A percentile compares a stretch with the other conserved stretches of the same genome.
Evolutionary conservation across 768 basidiomycete species (phyloP).

Genomic region (Rhizopogon rudus): DNA sequence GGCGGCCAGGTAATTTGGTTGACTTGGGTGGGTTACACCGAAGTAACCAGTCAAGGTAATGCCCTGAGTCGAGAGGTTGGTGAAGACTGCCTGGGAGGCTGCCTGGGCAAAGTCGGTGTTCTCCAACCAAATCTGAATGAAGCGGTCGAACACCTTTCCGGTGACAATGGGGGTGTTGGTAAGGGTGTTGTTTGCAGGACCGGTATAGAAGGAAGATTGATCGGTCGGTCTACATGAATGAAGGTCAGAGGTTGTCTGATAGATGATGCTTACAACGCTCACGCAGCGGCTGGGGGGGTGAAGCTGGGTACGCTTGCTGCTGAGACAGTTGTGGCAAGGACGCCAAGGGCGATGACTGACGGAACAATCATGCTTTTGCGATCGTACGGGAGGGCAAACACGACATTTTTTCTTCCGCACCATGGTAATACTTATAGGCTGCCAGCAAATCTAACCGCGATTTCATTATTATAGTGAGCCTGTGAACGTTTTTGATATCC

Average conservation of each 20-base stretch:
- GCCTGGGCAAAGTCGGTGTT: conserved; percentile 48
- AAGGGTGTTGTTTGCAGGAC: conserved; percentile 38
- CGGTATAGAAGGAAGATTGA: conserved; percentile 35
- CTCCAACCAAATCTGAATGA: conserved; percentile 58
- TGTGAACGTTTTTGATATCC: not conserved
- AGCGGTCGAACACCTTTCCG: conserved; percentile 41
- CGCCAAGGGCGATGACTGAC: conserved; percentile 10
- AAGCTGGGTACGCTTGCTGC: conserved; percentile 21
- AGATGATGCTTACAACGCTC: conserved; percentile 1
- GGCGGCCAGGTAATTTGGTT: conserved; percentile 53
- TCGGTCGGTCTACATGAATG: conserved; percentile 19
- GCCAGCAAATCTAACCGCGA: not conserved
- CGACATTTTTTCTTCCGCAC: not conserved
- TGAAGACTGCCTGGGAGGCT: conserved; percentile 22
- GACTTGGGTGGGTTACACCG: conserved; percentile 51
- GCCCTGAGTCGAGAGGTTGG: conserved; percentile 42
- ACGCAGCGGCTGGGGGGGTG: conserved; percentile 25
- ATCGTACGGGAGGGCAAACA: not conserved
- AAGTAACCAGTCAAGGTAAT: conserved; percentile 43
- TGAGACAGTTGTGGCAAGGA: conserved; percentile 12
- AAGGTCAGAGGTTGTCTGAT: conserved; percentile 1
- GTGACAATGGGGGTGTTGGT: conserved; percentile 31
- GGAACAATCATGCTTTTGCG: conserved; percentile 11
- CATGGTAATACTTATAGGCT: not conserved
- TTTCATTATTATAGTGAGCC: not conserved